phyloP scores from a whole-genome alignment of 345 rosid genomes.

The Populus tremula region DNA sequence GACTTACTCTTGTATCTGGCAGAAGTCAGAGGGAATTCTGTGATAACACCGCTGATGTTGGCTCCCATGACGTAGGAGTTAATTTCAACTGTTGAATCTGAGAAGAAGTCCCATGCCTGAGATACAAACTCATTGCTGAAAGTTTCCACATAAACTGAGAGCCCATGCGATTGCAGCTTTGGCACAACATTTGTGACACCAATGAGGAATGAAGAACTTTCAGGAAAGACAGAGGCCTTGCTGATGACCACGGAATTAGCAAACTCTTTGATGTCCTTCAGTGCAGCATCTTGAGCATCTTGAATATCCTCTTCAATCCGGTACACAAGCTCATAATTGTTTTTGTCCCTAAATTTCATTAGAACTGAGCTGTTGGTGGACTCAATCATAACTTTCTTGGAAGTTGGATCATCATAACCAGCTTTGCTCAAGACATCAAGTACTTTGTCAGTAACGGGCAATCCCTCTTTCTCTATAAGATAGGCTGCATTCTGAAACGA shows the following conservation, averaged over 20 bases:
- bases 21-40: conserved; percentile 79
- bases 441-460: conserved; percentile 55
- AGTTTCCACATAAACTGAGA: conserved; percentile 59
- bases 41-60: conserved; percentile 58
- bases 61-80: conserved; percentile 37
- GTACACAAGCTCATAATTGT: conserved; percentile 58
- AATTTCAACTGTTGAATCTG: conserved; percentile 75
- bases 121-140: conserved; percentile 86
- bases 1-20: conserved; percentile 74
- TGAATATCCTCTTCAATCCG: conserved; percentile 58
- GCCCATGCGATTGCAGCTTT: conserved; percentile 46
- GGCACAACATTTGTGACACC: conserved; percentile 42
- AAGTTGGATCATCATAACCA: conserved; percentile 49
- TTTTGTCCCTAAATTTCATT: conserved; percentile 47
- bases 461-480: conserved; percentile 53
- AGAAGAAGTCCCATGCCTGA: conserved; percentile 85
- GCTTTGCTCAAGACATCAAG: conserved; percentile 55
- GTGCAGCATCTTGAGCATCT: conserved; percentile 41
- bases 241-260: conserved; percentile 59
- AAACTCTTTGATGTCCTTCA: conserved; percentile 60
- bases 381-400: conserved; percentile 70
- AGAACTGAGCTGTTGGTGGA: conserved; percentile 78
- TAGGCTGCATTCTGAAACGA: conserved; percentile 67
- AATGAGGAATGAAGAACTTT: conserved; percentile 22
- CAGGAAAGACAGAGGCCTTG: conserved; percentile 55